Evolutionary conservation across 257 asterid species (phyloP), one percentile per base, ranked within the genome.

Genomic region (Fraxinus cuspidata): DNA sequence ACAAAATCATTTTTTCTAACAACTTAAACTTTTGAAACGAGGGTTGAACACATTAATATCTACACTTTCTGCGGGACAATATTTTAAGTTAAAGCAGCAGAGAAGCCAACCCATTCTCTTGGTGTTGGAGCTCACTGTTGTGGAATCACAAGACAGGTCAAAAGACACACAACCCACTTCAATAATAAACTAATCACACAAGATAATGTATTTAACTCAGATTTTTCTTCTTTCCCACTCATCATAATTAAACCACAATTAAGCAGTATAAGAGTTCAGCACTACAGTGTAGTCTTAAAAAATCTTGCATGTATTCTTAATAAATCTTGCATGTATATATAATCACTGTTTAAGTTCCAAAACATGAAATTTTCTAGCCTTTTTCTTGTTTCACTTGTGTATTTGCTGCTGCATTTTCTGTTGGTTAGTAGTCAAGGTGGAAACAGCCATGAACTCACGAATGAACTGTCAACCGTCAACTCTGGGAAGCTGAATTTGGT

Each of bases 81-180:
- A 63, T 49, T 79, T 70, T 82, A 74, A 74, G 28, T 75, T 71
- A 63, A 72, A 58, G 73, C 74, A 74, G 3, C 84, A 81, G 78
- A 81, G 83, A 73, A 77, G 90, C 88, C 82, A 84, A 79, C 87
- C 84, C 80, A 80, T 78, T 77, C 31, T 80, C 87, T 87, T 82
- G 90, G 79, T 84, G 85, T 75, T 78, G 71, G 90, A 87, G 90
- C 87, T 79, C 72, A 19, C 31, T 86, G 88, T 34, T 77, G 75
- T 75, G 85, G 88, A 86, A 84, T 84, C 90, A 78, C 80, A 73
- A 82, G 90, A 86, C 88, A 86, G 77, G 74, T 84, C 86, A 83
- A 86, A 83, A 77, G 51, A 58, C 79, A 81, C 18, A 71, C 73
- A 53, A 81, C 73, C 40, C 66, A 64, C 64, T 34, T 31, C 4